These are phyloP conservation scores for Xylaria sp. DNA, from an alignment of 2,329 filamentous ascomycete species.

Conservation along the genomic window DNA sequence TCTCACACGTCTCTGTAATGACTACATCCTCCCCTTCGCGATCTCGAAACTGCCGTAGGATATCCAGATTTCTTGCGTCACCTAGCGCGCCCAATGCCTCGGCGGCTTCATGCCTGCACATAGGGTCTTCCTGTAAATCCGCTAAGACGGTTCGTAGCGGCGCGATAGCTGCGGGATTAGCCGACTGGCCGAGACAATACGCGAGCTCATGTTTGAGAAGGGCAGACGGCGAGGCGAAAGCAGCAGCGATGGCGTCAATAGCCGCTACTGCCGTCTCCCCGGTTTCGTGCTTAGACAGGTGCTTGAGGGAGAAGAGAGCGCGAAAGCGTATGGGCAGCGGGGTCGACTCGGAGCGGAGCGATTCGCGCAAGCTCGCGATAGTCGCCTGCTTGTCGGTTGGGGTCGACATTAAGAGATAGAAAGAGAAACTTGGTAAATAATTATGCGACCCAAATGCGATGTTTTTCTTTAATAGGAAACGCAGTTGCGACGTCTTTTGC, in stretches of 20 bases:
- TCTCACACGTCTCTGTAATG: conserved; percentile 95
- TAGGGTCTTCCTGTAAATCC: conserved; percentile 85
- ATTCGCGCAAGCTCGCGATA: conserved; percentile 74
- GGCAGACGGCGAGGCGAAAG: conserved; percentile 84
- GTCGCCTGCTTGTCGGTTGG: conserved; percentile 52
- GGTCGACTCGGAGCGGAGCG: conserved; percentile 81
- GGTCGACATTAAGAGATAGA: conserved; percentile 40
- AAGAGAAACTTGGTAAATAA: neutral
- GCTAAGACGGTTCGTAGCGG: conserved; percentile 79
- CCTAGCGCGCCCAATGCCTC: conserved; percentile 93
- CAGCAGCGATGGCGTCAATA: conserved; percentile 87
- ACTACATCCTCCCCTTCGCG: conserved; percentile 79
- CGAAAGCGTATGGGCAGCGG: conserved; percentile 91
- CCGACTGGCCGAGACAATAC: conserved; percentile 94
- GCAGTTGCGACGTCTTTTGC: neutral
- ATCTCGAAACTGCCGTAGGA: conserved; percentile 80
- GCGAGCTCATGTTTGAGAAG: conserved; percentile 96
- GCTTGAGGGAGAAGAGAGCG: conserved; percentile 96
- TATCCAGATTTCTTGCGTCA: conserved; percentile 75
- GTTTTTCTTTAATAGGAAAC: neutral
- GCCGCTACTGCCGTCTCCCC: conserved; percentile 70
- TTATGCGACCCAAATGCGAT: neutral
- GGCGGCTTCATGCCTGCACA: conserved; percentile 96
- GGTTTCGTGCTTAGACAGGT: conserved; percentile 77
- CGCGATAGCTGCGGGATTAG: conserved; percentile 77